Base-by-base conservation (phyloP, 331 rosid genomes). In the Malus hybrid region DNA sequence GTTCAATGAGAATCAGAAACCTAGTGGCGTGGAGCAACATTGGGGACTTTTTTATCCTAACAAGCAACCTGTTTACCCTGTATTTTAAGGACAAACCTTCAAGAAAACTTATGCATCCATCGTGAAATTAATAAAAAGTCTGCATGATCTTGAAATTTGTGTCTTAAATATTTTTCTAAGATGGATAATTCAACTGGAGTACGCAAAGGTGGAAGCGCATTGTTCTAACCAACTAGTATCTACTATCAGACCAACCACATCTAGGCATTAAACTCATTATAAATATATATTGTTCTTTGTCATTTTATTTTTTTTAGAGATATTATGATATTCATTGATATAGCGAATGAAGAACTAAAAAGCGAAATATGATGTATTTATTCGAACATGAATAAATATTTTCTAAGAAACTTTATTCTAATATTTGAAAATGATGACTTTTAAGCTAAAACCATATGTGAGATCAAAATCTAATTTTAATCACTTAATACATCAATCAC, bases 1-100 rank as follows among this genome's bases (percentile, higher is more conserved):
- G 56, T 81, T 72, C 71, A 71, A 83, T 19, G 87, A 80, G 69
- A 72, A 83, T 57, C 75, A 11, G 3, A 65, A 69, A 27, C 76
- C 81, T 3, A 12, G 1, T 3, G 83, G 85, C 1, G 70, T 57
- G 5, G 67, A 76, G 28, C 69, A 57, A 6, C 31, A 79, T 19
- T 85, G 61, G 33, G 80, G 83, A 9, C 72, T 80, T 6, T 80
- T 67, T 46, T 9, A 66, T 52, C 83, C 77, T 3, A 46, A 68
- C 69, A 65, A 15, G 67, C 28, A 12, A 46, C 81, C 86, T 14
- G 69, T 52, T 52, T 39, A 39, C 2, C 46, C 46, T 39, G 46
- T 39, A 39, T 39, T 39, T 39, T 39, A 39, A 39, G 3, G 46
- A 39, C 46, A 39, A 52, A 52, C 57, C 57, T 16, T 18, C 3